Percentiles rank a stretch among this genome's conserved stretches.
These are phyloP conservation scores for Beauveria australis DNA, from an alignment of 2,329 filamentous ascomycete genomes.

Conservation along the genomic window DNA sequence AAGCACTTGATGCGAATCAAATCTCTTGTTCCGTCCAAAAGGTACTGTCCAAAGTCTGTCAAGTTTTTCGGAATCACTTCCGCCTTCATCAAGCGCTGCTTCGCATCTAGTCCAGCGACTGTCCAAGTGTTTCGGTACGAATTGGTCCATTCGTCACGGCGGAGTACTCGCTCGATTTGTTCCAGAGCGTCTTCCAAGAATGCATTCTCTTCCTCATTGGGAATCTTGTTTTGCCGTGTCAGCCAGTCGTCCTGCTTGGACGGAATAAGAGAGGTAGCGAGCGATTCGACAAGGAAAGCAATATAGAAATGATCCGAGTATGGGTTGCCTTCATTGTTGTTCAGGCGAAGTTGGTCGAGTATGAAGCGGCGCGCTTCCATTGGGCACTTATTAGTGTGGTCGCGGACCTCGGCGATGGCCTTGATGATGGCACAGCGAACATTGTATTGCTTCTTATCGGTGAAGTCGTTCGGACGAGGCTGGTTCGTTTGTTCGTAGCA, in stretches of 20 bases:
- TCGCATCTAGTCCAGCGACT: constrained; percentile 52
- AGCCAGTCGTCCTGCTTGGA: constrained; percentile 37
- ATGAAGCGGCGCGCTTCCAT: constrained; percentile 74
- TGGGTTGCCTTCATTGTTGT: constrained; percentile 85
- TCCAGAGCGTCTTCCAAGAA: constrained; percentile 48
- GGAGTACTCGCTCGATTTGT: constrained; percentile 58
- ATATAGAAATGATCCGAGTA: constrained; percentile 90
- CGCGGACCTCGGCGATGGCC: constrained; percentile 71
- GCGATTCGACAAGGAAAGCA: constrained; percentile 61
- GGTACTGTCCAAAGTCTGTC: constrained; percentile 53
- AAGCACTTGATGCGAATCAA: constrained; percentile 58
- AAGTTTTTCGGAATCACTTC: constrained; percentile 47
- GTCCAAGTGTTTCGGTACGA: constrained; percentile 63
- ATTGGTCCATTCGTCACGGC: constrained; percentile 60
- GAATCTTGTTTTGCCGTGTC: constrained; percentile 36
- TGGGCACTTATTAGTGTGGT: constrained; percentile 66
- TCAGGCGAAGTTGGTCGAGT: constrained; percentile 81
- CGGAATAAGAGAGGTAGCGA: constrained; percentile 51
- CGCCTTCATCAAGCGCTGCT: constrained; percentile 55
- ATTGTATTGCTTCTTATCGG: constrained; percentile 74
- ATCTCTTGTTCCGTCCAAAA: constrained; percentile 56
- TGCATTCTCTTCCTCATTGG: constrained; percentile 35
- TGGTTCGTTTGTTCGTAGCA: constrained; percentile 72
- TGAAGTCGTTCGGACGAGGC: constrained; percentile 84
- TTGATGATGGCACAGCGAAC: constrained; percentile 77